Conservation (phyloP, 768 basidiomycete species). For the Paxillus rubicundulus region DNA sequence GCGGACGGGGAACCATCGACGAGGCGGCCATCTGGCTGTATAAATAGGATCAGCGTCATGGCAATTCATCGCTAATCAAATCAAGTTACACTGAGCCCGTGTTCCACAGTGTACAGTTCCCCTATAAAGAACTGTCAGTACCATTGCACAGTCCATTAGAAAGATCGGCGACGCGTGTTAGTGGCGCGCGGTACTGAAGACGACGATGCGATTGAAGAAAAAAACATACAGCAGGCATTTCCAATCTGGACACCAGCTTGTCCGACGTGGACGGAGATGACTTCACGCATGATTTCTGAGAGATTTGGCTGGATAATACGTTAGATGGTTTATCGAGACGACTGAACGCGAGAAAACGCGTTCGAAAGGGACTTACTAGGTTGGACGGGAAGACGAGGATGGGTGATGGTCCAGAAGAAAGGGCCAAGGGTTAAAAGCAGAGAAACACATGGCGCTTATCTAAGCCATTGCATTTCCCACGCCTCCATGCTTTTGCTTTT, state of each 20-base stretch:
- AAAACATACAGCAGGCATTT: slow-evolving; percentile 93
- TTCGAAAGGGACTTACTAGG: slow-evolving; percentile 27
- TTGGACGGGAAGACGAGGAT: slow-evolving; percentile 24
- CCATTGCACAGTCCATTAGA: not conserved
- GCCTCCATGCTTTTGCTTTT: slow-evolving; percentile 3
- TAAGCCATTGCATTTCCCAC: slow-evolving; percentile 28
- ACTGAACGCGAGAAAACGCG: slow-evolving; percentile 29
- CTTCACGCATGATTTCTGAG: slow-evolving; percentile 75
- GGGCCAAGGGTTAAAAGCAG: slow-evolving; percentile 41
- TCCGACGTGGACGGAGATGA: slow-evolving; percentile 97
- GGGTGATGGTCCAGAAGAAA: slow-evolving; percentile 27
- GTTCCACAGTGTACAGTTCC: slow-evolving; percentile 99
- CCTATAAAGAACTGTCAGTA: slow-evolving; percentile 46
- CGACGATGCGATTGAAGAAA: slow-evolving; percentile 1
- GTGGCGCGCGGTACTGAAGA: not conserved
- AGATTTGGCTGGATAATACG: slow-evolving; percentile 7
- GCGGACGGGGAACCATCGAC: slow-evolving; percentile 70
- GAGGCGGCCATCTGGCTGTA: slow-evolving; percentile 91
- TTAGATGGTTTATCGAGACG: not conserved
- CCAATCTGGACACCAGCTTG: slow-evolving; percentile 98
- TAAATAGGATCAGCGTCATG: slow-evolving; percentile 18
- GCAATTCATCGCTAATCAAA: slow-evolving; percentile 1
- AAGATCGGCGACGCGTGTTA: slow-evolving; percentile 15
- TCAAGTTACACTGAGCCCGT: slow-evolving; percentile 81
- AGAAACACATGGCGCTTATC: slow-evolving; percentile 34